These are phyloP conservation scores for Phragmites australis DNA, from an alignment of 176 grass and related monocot species.

Conservation along the genomic window DNA sequence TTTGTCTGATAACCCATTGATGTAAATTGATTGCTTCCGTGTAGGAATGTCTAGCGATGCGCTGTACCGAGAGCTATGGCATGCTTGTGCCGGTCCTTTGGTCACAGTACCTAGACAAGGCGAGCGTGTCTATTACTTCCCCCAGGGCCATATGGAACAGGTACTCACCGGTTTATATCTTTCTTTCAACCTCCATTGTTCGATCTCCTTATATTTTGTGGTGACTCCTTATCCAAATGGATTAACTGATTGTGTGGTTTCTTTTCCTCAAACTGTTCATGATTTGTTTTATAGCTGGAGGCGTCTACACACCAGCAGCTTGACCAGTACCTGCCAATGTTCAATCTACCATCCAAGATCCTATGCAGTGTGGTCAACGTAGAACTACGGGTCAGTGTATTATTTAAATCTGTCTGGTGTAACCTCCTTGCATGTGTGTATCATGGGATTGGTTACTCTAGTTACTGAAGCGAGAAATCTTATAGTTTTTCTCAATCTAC, in stretches of 20 bases:
- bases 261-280: constrained; percentile 21
- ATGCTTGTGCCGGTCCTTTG: constrained; percentile 85
- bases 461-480: constrained; percentile 1
- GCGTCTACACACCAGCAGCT: constrained; percentile 81
- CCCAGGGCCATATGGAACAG: constrained; percentile 99
- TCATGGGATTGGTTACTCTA: not conserved
- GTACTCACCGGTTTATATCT: constrained; percentile 40
- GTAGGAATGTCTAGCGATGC: constrained; percentile 46
- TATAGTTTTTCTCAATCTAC: not conserved
- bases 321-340: constrained; percentile 78
- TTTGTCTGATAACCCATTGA: not conserved
- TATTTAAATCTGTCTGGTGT: constrained; percentile 15
- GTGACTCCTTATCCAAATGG: not conserved
- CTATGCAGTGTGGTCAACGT: constrained; percentile 87
- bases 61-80: constrained; percentile 78
- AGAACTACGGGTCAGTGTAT: constrained; percentile 63
- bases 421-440: constrained; percentile 17
- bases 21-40: constrained; percentile 9
- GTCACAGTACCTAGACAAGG: constrained; percentile 67
- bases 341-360: constrained; percentile 81
- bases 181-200: not conserved
- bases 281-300: constrained; percentile 69
- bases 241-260: not conserved
- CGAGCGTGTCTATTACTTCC: constrained; percentile 92
- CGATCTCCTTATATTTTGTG: not conserved